Evolutionary conservation across 805 yeast genomes (phyloP), one percentile per base, ranked within the genome.

Genomic region (Ogataea philodendri): DNA sequence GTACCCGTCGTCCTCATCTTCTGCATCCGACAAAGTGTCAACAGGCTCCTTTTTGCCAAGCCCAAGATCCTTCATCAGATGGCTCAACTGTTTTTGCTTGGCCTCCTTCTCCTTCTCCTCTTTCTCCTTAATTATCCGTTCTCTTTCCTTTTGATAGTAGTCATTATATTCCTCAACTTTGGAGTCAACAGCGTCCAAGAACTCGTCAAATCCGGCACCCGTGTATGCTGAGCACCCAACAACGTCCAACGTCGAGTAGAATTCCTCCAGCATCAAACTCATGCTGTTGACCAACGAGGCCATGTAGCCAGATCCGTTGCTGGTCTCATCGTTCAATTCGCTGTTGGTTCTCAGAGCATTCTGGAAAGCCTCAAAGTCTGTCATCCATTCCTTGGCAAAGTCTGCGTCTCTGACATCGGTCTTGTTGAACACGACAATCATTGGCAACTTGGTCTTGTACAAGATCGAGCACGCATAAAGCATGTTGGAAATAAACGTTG

Each of bases 401-500:
- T 75, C 81, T 0, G 94, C 85, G 41, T 82, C 81, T 48, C 81
- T 69, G 4, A 84, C 89, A 63, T 93, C 99, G 2, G 93, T 84
- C 63, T 93, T 93, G 66, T 93, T 93, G 70, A 93, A 93, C 1
- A 93, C 98, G 17, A 93, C 73, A 51, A 93, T 82, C 96, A 93
- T 88, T 11, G 99, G 99, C 37, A 93, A 71, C 57, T 90, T 89
- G 15, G 97, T 90, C 63, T 93, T 93, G 67, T 93, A 93, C 30
- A 93, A 70, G 32, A 93, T 90, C 6, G 97, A 90, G 65, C 98
- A 93, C 0, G 99, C 98, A 56, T 93, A 93, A 21, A 93, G 73
- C 99, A 93, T 93, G 60, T 93, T 93, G 35, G 97, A 89, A 76
- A 93, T 93, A 60, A 93, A 93, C 2, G 99, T 93, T 0, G 96